Evolutionary conservation across 2,329 filamentous ascomycete species (phyloP), one percentile per base, ranked within the genome.

Genomic region (Paraconiothyrium sp.): DNA sequence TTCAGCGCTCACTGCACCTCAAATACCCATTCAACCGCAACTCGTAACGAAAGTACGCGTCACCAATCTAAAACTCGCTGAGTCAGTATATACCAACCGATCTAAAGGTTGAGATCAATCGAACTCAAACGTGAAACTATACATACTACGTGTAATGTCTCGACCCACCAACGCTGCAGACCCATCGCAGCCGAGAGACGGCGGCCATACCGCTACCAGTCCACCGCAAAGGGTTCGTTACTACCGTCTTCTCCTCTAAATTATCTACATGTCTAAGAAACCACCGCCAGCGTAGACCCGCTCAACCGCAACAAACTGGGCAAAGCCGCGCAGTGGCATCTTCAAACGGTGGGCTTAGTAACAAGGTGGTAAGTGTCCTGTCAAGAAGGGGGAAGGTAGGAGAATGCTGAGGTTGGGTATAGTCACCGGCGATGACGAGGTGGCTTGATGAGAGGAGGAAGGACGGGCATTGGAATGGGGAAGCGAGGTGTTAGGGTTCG

Each of bases 401-500:
- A 14, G 37, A 41, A 16, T 13, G 37, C 37, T 41, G 16, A 41
- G 11, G 16, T 14, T 14, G 16, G 37, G 14, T 14, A 11, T 16
- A 46, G 35, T 51, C 47, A 13, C 22, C 47, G 10, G 60, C 63
- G 20, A 67, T 72, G 60, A 37, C 47, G 16, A 66, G 58, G 13
- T 72, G 66, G 67, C 57, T 71, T 0, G 43, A 58, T 8, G 66
- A 71, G 59, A 59, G 61, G 1, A 57, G 50, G 27, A 32, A 50
- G 24, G 64, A 66, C 8, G 60, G 49, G 6, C 54, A 61, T 35
- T 68, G 64, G 64, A 63, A 62, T 59, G 16, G 55, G 11, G 56
- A 54, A n/a, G 51, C 59, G 6, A 22, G 52, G 10, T 32, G 11
- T 30, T 54, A 41, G 35, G 20, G 6, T 30, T 30, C 27, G 27